Evolutionary conservation across 169 alveolate genomes (phyloP), one percentile per base, ranked within the genome.

Genomic region (Plasmodium malariae): DNA sequence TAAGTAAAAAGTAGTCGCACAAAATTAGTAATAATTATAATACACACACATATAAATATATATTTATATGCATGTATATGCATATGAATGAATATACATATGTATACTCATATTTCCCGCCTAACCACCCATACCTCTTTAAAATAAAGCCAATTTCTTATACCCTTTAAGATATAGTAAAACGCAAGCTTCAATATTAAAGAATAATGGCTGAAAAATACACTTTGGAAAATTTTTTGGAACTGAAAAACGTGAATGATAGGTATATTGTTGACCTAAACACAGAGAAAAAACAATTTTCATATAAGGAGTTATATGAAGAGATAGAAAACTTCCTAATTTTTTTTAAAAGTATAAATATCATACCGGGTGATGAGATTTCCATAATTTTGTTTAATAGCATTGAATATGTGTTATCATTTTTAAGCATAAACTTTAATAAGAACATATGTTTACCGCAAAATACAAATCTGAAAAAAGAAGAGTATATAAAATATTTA

Each of bases 391-490:
- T 83, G 11, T 83, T 65, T 59, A 83, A 83, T 30, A 83, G 91
- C 11, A 83, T 83, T n/a, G 91, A 83, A 57, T 83, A 65, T 57
- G 85, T 83, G 3, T 24, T 83, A 32, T 19, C 73, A 24, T 83
- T 83, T 70, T 59, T 83, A 1, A 60, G 85, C 11, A 40, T 83
- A 32, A 83, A 83, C 36, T 83, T 65, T 70, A 67, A 67, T 57
- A 5, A 65, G 2, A 67, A 67, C 24, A 83, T 83, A 65, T 83
- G 91, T 60, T 60, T 83, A 34, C 91, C 91, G 7, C 51, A 30
- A 71, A 83, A 83, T 26, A 83, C 91, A 0, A 83, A 83, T 83
- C 54, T 83, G 68, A 83, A 83, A 45, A 83, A 83, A 45, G 91
- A 83, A 9, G 91, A 83, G 7, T 83, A 83, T 51, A 60, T 37